Conservation (phyloP, 495 filamentous ascomycete genomes). For the Xylaria curta region DNA sequence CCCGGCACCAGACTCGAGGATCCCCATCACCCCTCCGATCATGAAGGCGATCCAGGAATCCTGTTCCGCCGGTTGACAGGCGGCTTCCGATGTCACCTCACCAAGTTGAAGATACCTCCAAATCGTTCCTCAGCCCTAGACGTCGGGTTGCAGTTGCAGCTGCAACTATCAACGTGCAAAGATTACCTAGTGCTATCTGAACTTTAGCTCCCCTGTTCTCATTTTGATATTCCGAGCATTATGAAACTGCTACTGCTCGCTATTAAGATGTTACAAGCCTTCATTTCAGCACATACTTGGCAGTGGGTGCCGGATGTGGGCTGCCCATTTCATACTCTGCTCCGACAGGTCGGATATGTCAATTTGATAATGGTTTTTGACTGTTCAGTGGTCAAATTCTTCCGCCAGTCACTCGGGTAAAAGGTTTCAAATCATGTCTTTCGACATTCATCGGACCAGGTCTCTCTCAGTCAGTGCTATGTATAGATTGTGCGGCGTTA, state of each 20-base stretch:
- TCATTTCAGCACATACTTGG: background rate
- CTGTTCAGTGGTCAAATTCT: background rate
- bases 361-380: background rate
- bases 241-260: slow-evolving; percentile 7
- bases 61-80: background rate
- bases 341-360: background rate
- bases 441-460: background rate
- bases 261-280: background rate
- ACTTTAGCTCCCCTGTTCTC: background rate
- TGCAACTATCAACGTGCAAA: background rate
- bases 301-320: background rate
- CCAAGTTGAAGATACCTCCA: background rate
- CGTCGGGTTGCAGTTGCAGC: background rate
- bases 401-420: background rate
- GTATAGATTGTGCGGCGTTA: background rate
- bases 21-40: background rate
- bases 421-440: background rate
- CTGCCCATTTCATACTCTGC: background rate
- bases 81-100: background rate
- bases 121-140: slow-evolving; percentile 9
- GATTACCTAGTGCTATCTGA: slow-evolving; percentile 14
- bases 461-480: too few species aligned
- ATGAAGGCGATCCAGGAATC: background rate
- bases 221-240: background rate
- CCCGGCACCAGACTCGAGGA: background rate